Evolutionary conservation across 2,329 filamentous ascomycete genomes (phyloP), one percentile per base, ranked within the genome.

Genomic region (Trichophyton schoenleinii): DNA sequence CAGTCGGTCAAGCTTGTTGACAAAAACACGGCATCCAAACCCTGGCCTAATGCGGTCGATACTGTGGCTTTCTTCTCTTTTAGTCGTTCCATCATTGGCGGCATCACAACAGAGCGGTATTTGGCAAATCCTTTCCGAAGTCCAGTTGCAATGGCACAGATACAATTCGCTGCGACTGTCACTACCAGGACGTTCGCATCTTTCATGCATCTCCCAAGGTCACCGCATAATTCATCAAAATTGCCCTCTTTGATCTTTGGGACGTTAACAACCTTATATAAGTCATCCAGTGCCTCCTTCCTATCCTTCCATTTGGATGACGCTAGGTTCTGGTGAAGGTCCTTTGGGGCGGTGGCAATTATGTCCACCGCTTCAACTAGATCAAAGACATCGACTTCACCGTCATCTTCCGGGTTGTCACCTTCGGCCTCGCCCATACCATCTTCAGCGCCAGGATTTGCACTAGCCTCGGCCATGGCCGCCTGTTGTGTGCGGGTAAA

Each of bases 281-380:
- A 80, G 8, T 84, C 89, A 64, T 99, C 94, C 2, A 97, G 80
- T 0, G 89, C 89, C 67, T 99, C 94, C 74, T 99, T 99, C 64
- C 94, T 83, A 67, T 99, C 95, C 72, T 99, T 99, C 94, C 94
- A 99, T 72, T 99, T 99, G 0, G 91, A 87, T 8, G 92, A 97
- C 0, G 83, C 87, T 34, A 99, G 78, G 63, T 87, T 85, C 22
- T 99, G 94, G 66, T 84, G 81, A 66, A 96, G 91, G 71, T 91
- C 86, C 44, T 85, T 83, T 0, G 92, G 88, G 2, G 97, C 80
- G 68, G 92, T 94, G 42, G 87, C 81, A 61, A 89, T 74, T 0
- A 96, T 85, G 71, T 99, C 91, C 63, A 96, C 87, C 0, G 92
- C 89, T 70, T 96, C 91, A 41, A 88, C 87, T 46, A 94, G 77